phyloP scores from a whole-genome alignment of 352 stramenopile species.

The Pythium dissimile region DNA sequence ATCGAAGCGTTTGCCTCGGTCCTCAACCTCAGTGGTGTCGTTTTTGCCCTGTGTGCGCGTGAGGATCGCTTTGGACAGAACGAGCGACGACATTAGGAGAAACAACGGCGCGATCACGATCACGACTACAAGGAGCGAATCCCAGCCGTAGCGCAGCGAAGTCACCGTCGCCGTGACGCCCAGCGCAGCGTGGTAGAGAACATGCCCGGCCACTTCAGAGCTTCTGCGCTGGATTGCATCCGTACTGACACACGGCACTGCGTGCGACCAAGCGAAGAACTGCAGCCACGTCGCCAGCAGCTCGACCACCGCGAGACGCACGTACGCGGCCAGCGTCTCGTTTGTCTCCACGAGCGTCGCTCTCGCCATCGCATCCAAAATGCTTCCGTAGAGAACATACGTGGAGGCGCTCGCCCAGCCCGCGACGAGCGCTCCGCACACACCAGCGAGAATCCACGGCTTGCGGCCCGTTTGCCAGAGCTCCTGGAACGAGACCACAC shows the following conservation, averaged over 20 bases:
- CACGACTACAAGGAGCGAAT: neutral
- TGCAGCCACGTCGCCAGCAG: constrained; percentile 5
- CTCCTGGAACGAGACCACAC: neutral
- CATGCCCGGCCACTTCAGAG: neutral
- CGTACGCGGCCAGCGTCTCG: neutral
- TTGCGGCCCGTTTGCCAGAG: neutral
- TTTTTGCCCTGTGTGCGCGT: neutral
- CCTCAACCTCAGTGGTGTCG: too few relatives aligned
- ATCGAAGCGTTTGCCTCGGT: neutral
- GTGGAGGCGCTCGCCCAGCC: neutral
- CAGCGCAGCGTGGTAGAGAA: neutral
- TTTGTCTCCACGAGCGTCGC: constrained; percentile 3
- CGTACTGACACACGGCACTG: neutral
- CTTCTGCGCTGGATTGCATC: neutral
- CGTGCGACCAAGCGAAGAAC: constrained; percentile 7
- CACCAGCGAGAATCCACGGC: neutral
- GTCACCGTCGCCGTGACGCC: neutral
- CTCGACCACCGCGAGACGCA: neutral
- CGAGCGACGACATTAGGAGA: neutral
- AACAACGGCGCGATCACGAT: neutral
- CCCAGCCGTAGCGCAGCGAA: constrained; percentile 1
- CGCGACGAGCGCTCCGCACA: neutral
- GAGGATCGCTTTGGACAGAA: neutral
- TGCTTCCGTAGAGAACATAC: constrained; percentile 1
- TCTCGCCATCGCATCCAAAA: constrained; percentile 5